Base-by-base conservation (phyloP, 179 eudicot species). In the Carnegiea gigantea region DNA sequence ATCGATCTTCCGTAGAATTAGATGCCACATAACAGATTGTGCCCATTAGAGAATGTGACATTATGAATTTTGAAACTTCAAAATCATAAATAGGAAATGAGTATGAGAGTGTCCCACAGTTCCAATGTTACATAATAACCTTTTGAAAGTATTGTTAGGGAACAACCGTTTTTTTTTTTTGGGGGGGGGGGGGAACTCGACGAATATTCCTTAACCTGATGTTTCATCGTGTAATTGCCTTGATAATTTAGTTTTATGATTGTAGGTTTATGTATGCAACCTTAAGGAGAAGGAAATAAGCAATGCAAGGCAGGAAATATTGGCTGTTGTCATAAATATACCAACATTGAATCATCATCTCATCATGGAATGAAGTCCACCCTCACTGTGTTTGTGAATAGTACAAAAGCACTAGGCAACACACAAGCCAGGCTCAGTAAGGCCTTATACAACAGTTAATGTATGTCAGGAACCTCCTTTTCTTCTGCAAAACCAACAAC, bases 381-480 rank as follows among this genome's bases (percentile, higher is more conserved):
- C 40, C 33, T 30, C 73, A 70, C 17, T 76, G 18, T 85, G 70
- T 76, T 21, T 23, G 68, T 6, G 11, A 23, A 62, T 23, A 30
- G 21, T 26, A 13, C 40, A 28, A 13, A 28, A 11, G 40, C 72
- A 28, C 72, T 26, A 26, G 14, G 75, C 70, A 53, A 4, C n/a
- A 75, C 51, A 49, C 8, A 7, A 6, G 68, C 76, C 77, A 70
- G 57, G 40, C 40, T 44, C 77, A 85, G 72, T 81, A 85, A 70
- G 87, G 89, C 82, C 77, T 81, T 65, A 87, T 83, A 79, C 91
- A 90, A 78, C 90, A 85, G 17, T 65, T 82, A 73, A 89, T 72
- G 85, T 79, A 87, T 62, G 80, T 73, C 84, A 79, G 46, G 46
- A 84, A 78, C 78, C 51, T 86, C 88, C 79, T 87, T 36, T 36